phyloP scores from a whole-genome alignment of 148 eudicot species.

The Heliosperma pusillum region DNA sequence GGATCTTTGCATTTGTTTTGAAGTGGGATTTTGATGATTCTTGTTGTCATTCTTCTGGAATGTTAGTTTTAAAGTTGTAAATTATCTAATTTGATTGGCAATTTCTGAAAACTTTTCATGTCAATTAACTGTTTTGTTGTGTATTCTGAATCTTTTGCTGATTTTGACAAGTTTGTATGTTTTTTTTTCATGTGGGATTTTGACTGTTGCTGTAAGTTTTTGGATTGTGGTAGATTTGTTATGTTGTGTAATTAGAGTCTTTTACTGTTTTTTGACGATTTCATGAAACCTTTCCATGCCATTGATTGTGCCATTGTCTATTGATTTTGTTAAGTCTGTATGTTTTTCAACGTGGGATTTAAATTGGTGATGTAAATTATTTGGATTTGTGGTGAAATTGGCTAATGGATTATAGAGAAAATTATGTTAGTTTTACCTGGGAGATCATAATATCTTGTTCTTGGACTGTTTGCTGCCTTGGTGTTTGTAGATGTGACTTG shows the following conservation, averaged over 20 bases:
- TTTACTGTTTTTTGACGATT: too few species aligned
- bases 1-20: not conserved
- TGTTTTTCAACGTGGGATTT: not conserved
- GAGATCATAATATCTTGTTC: not conserved
- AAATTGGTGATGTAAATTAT: not conserved
- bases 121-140: not conserved
- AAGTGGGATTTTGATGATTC: slow-evolving; percentile 13
- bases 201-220: too few species aligned
- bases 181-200: too few species aligned
- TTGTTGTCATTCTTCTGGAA: not conserved
- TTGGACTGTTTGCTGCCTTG: not conserved
- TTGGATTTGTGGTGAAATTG: not conserved
- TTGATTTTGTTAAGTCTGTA: not conserved
- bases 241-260: too few species aligned
- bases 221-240: too few species aligned
- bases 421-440: not conserved
- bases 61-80: not conserved
- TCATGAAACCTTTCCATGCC: not conserved
- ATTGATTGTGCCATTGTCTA: not conserved
- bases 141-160: not conserved
- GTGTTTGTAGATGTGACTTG: too few species aligned
- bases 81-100: not conserved
- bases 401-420: not conserved
- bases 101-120: too few species aligned
- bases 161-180: not conserved